Evolutionary conservation across 495 filamentous ascomycete species (phyloP).

Genomic region (Tuber melanosporum): DNA sequence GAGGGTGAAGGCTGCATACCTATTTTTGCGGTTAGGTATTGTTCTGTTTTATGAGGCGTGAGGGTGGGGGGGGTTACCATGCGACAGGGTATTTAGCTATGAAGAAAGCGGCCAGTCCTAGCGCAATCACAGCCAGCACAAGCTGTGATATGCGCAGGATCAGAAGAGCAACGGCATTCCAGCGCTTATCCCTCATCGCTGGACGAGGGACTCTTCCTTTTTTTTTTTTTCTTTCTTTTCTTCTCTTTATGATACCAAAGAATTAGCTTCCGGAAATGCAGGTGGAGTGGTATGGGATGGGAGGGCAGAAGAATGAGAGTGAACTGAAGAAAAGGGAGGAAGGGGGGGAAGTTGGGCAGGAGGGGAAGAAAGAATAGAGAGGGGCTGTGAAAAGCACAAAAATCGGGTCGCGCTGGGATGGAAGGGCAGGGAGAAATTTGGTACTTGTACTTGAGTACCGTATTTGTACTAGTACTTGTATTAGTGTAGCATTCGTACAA

Average conservation of each 20-base stretch:
- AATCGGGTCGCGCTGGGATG: neutral
- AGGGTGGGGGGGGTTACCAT: neutral
- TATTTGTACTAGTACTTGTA: no score
- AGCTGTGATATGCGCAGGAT: neutral
- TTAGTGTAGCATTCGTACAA: no score
- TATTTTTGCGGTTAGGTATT: neutral
- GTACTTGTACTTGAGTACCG: no score
- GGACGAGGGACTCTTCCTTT: neutral
- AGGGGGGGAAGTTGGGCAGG: neutral
- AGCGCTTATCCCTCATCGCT: neutral
- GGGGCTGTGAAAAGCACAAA: neutral
- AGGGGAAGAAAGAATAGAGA: neutral
- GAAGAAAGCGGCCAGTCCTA: neutral
- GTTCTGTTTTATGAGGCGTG: neutral
- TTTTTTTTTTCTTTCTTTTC: neutral
- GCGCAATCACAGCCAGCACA: neutral
- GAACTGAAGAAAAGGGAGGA: neutral
- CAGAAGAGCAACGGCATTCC: neutral
- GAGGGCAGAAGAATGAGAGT: neutral
- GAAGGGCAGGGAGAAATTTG: no score
- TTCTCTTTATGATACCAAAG: no score
- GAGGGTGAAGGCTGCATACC: neutral
- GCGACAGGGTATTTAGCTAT: neutral
- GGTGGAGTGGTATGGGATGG: neutral
- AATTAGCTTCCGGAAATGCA: neutral